Evolutionary conservation across 164 flowering plant genomes (phyloP), one percentile per base, ranked within the genome.

Genomic region (Taxillus chinensis): DNA sequence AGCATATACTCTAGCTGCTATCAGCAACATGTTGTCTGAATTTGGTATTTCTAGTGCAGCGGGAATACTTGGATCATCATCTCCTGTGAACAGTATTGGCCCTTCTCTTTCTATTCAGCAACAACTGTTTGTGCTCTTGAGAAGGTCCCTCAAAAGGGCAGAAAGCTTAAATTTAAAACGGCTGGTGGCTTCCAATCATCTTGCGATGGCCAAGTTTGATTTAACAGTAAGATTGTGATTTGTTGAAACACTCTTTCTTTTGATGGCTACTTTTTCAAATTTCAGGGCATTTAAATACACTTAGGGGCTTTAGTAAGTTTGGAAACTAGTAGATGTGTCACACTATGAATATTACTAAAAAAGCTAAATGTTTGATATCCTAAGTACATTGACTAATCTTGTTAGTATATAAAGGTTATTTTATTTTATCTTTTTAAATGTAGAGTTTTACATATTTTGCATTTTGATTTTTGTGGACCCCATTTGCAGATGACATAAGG

Each of bases 131-230:
- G 88, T 83, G 62, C 91, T 90, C 57, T 67, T 93, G 71, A 77
- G 78, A 65, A 85, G 85, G 69, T 90, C 97, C 55, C 60, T 87
- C 11, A 83, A 75, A 73, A 84, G 96, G 74, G 96, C 99, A 39
- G 99, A 93, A 57, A 80, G 73, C 69, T 74, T 93, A 68, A 90
- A 89, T 73, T 68, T 90, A 57, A 84, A 79, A 60, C 79, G 83
- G 43, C 73, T 90, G 62, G 87, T 93, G 70, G 89, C 95, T 62
- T 82, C 95, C 54, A 87, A 82, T 74, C 96, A 81, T 75, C 92
- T 93, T 67, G 84, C 86, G 7, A 74, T 88, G 85, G 96, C 97
- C 13, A 89, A 86, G 75, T 93, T 86, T 82, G 81, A 83, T 69
- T 70, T 90, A 58, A 78, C 71, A 78, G 98, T 90, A 74, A 64